A percentile compares a stretch with the other conserved stretches of the same genome.
These are phyloP conservation scores for Monilinia laxa DNA, from an alignment of 2,329 filamentous ascomycete species.

Conservation along the genomic window DNA sequence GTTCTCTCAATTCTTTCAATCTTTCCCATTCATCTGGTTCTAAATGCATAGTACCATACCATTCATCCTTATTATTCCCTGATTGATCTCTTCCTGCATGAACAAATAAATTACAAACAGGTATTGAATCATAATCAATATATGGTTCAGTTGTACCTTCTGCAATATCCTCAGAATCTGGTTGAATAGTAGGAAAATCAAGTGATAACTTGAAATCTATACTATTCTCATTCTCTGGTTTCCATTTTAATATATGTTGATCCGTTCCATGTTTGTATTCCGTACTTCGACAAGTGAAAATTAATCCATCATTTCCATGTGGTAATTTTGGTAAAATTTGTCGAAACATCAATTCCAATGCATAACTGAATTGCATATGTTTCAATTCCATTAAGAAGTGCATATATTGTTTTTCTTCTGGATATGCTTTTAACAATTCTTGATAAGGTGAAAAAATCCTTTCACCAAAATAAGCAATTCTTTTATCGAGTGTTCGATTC, in stretches of 20 bases:
- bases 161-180: slow-evolving; percentile 64
- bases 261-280: slow-evolving; percentile 90
- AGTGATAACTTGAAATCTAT: slow-evolving; percentile 86
- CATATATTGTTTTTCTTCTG: slow-evolving; percentile 66
- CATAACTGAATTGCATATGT: slow-evolving; percentile 84
- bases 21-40: slow-evolving; percentile 78
- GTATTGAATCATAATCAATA: slow-evolving; percentile 77
- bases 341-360: slow-evolving; percentile 87
- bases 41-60: slow-evolving; percentile 67
- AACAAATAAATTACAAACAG: slow-evolving; percentile 70
- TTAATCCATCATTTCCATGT: slow-evolving; percentile 94
- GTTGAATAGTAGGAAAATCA: slow-evolving; percentile 69
- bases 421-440: slow-evolving; percentile 61
- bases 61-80: slow-evolving; percentile 48
- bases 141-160: slow-evolving; percentile 64
- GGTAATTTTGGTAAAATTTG: slow-evolving; percentile 78
- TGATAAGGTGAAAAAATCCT: slow-evolving; percentile 72
- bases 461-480: slow-evolving; percentile 81
- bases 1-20: slow-evolving; percentile 70
- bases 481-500: slow-evolving; percentile 79
- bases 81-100: slow-evolving; percentile 51
- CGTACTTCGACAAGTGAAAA: slow-evolving; percentile 91
- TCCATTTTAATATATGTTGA: slow-evolving; percentile 95
- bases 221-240: slow-evolving; percentile 91
- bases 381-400: slow-evolving; percentile 86